Percentiles rank a stretch among this genome's conserved stretches.
These are phyloP conservation scores for Blastobotrys persicus DNA, from an alignment of 1,139 yeast genomes.

Conservation along the genomic window DNA sequence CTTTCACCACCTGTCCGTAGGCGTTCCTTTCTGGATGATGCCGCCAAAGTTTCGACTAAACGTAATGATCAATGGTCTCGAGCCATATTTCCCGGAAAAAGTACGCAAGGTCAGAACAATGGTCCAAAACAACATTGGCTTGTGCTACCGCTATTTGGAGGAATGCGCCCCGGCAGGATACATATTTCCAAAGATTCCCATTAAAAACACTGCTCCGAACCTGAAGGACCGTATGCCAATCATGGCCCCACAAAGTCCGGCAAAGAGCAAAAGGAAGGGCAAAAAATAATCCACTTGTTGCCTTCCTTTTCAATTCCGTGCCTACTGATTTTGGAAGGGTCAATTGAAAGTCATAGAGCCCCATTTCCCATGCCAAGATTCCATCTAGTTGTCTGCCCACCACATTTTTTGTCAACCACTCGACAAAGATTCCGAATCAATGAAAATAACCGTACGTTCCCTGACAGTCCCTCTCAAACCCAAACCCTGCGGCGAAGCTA, in stretches of 20 bases:
- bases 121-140: conserved; percentile 9
- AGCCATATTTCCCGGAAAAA: conserved; percentile 8
- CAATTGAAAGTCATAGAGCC: no score
- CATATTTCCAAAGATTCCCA: background rate
- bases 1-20: conserved; percentile 8
- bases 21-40: conserved; percentile 12
- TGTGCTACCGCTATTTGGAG: conserved; percentile 8
- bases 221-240: background rate
- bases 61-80: conserved; percentile 10
- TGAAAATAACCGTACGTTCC: no score
- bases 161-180: conserved; percentile 5
- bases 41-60: conserved; percentile 11
- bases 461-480: no score
- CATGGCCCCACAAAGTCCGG: background rate
- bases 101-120: conserved; percentile 3
- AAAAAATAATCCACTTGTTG: no score
- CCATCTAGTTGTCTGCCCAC: no score
- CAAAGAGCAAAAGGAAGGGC: background rate
- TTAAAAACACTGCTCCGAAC: background rate
- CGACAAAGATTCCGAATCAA: no score
- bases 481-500: no score
- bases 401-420: no score
- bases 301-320: no score
- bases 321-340: no score
- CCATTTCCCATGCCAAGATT: no score